Evolutionary conservation across 2,329 filamentous ascomycete species (phyloP), one percentile per base, ranked within the genome.

Genomic region (Colletotrichum camelliae): DNA sequence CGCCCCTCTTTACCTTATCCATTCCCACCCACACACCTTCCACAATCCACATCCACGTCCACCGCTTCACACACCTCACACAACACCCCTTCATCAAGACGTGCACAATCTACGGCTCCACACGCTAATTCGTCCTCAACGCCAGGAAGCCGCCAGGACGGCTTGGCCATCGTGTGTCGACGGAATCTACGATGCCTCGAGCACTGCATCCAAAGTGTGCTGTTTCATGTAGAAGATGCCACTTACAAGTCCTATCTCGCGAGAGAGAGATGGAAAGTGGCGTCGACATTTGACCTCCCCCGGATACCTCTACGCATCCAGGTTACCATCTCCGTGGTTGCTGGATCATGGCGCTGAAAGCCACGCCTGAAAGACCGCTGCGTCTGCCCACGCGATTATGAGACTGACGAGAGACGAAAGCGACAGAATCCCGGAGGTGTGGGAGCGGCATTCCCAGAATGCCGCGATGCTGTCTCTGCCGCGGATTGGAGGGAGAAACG

Each of bases 151-250:
- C 74, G 66, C 71, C 60, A 62, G 68, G 65, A 24, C 21, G 70
- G 60, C 35, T 74, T 76, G 74, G 74, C 74, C 43, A 35, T 66
- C 55, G 31, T 73, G 33, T 48, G 31, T 74, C 33, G 60, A 57
- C 65, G 52, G 60, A 70, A 29, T n/a, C 21, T 66, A 37, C 72
- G 65, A 57, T 74, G 65, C 31, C 65, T 35, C 27, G 27, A 66
- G 57, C 29, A 70, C 21, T 60, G 60, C 60, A 60, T 70, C 66
- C 37, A 57, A 57, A 71, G 67, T 70, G 66, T 62, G 60, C 35
- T 60, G 74, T 76, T 76, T 76, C 74, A 76, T 55, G 61, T 76
- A 76, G 55, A 76, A 67, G 24, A 64, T 76, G 67, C 24, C 52
- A 70, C 18, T 31, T 35, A 43, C 62, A 64, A 58, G 37, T 39